Conservation (phyloP, 2,329 filamentous ascomycete species). For the Penicillium sp. region DNA sequence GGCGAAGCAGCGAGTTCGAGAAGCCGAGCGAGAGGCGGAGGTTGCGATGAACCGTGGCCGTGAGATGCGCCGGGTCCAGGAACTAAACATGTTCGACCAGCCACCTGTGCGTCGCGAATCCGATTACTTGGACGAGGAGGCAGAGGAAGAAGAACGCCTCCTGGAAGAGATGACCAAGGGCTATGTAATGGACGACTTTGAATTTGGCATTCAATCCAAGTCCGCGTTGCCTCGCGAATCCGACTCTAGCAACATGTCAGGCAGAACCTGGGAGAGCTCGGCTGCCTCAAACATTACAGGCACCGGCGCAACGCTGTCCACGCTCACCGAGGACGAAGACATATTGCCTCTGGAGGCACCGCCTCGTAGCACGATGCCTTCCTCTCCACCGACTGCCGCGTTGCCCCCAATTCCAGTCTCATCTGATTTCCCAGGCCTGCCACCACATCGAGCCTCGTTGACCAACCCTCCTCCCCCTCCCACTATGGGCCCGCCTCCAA, state of each 20-base stretch:
- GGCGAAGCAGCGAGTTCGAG: slow-evolving; percentile 74
- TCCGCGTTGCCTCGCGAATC: slow-evolving; percentile 76
- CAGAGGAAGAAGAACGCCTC: slow-evolving; percentile 74
- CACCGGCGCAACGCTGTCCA: slow-evolving; percentile 69
- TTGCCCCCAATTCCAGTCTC: slow-evolving; percentile 53
- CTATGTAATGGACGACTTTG: slow-evolving; percentile 81
- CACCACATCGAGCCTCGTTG: slow-evolving; percentile 23
- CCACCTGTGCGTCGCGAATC: slow-evolving; percentile 30
- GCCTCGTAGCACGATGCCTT: slow-evolving; percentile 36
- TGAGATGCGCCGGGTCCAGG: slow-evolving; percentile 56
- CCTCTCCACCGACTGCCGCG: slow-evolving; percentile 39
- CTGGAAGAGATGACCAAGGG: slow-evolving; percentile 87
- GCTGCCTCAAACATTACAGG: slow-evolving; percentile 73
- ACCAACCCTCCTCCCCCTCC: slow-evolving; percentile 23
- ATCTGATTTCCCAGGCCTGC: slow-evolving; percentile 39
- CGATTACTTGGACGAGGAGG: slow-evolving; percentile 65
- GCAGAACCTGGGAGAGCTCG: slow-evolving; percentile 80
- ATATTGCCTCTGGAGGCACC: slow-evolving; percentile 44
- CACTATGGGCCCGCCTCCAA: slow-evolving; percentile 27
- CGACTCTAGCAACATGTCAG: slow-evolving; percentile 78
- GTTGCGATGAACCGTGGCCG: slow-evolving; percentile 64
- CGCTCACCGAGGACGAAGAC: slow-evolving; percentile 68
- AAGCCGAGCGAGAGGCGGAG: slow-evolving; percentile 72
- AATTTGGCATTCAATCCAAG: slow-evolving; percentile 71
- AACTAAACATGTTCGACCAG: slow-evolving; percentile 28